Base-by-base conservation (phyloP, 2,329 filamentous ascomycete species). In the Exophiala sp. region DNA sequence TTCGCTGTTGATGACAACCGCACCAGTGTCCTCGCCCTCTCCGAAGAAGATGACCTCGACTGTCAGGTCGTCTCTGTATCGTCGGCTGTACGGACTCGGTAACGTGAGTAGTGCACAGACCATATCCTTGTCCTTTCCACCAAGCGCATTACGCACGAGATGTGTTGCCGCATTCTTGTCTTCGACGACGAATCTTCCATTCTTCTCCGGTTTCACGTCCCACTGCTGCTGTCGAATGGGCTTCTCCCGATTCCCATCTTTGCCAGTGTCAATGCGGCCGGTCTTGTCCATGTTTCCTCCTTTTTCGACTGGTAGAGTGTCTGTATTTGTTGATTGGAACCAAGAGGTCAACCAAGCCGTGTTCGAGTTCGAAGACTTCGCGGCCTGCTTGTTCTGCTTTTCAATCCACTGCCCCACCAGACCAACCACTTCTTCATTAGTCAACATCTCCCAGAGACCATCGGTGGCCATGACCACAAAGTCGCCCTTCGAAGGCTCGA, bases 1-100 rank as follows among this genome's bases (percentile, higher is more conserved):
- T 66, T 96, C 92, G 60, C 86, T 78, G 71, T 97, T 99, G 54
- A 95, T 71, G 4, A 86, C 82, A 4, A 97, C 87, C 59, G 87
- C 86, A 34, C 91, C 91, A 29, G 81, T 87, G 68, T 85, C 85
- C 49, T 85, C 67, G 34, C 86, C 83, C 63, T 95, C 84, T 56
- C 94, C 94, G 65, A 99, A 99, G 80, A 99, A 99, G 67, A 99
- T 95, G 57, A 99, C 94, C 71, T 99, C 90, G 12, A 99, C 92
- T 0, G 94, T 99, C 59, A 99, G 75, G 69, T 99, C 94, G 68
- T 99, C 94, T 63, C 90, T 84, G 69, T 97, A 99, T 66, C 94
- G 80, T 66, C 94, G 82, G 29, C 89, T 95, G 67, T 91, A 96
- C 0, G 94, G 95, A 52, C 89, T 88, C 2, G 92, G 91, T 18